Percentiles rank a stretch among this genome's conserved stretches.
These are phyloP conservation scores for Insectozyma bohioensis DNA, from an alignment of 1,139 yeast species.

Conservation along the genomic window DNA sequence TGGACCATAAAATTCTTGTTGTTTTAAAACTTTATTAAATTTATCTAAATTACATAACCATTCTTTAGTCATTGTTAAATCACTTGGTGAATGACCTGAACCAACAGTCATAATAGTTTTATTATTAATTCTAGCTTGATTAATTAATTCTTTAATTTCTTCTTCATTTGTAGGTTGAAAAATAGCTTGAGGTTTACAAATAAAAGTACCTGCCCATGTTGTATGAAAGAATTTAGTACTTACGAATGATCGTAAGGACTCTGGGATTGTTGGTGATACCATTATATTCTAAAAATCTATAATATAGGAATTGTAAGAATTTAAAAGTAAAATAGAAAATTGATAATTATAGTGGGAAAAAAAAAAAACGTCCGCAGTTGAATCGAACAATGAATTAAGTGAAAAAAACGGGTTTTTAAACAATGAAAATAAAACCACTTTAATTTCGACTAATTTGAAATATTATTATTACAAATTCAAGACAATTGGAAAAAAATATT, in stretches of 20 bases:
- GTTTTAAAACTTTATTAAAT: conserved; percentile 53
- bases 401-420: too few species aligned
- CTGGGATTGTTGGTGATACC: conserved; percentile 22
- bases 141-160: conserved; percentile 64
- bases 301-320: too few species aligned
- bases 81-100: conserved; percentile 94
- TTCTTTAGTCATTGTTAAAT: conserved; percentile 80
- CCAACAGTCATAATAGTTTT: conserved; percentile 86
- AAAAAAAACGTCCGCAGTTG: too few species aligned
- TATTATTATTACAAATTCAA: too few species aligned
- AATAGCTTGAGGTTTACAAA: conserved; percentile 70
- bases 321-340: too few species aligned
- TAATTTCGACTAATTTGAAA: too few species aligned
- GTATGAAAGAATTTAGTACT: conserved; percentile 47
- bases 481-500: too few species aligned
- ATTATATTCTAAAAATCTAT: too few species aligned
- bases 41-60: conserved; percentile 90
- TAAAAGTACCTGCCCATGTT: conserved; percentile 93
- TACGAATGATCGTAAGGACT: conserved; percentile 30
- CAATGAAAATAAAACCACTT: too few species aligned
- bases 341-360: too few species aligned
- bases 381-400: too few species aligned
- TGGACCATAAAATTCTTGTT: conserved; percentile 41
- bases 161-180: conserved; percentile 72
- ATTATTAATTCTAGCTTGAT: conserved; percentile 55